Evolutionary conservation across 495 filamentous ascomycete genomes (phyloP), one percentile per base, ranked within the genome.

Genomic region (Lasiosphaeris hirsuta): DNA sequence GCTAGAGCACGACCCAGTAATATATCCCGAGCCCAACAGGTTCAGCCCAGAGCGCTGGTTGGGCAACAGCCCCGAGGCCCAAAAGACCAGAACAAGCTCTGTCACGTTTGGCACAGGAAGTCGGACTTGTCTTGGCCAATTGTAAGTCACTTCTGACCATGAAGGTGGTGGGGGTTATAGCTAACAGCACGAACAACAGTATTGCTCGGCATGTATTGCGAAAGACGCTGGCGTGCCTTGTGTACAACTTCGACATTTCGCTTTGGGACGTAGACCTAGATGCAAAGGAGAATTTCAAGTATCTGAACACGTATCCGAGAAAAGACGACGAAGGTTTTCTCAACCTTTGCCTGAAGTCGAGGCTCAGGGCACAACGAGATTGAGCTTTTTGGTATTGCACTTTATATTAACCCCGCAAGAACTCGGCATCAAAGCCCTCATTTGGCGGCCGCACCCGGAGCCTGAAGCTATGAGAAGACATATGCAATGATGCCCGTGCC

Each of bases 151-250:
- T 33, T 23, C 15, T 44, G 7, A 3, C 18, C 8, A n/a, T 18
- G 13, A 7, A 53, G 10, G 1, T 6, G 11, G 10, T 11, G 3
- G 10, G 5, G 7, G 35, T 1, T 9, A 36, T 7, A 42, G 11
- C 15, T 30, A 30, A 44, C n/a, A 15, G n/a, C n/a, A 13, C 2
- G 4, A 5, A n/a, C 37, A 30, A 33, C 10, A 54, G 52, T 41
- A 54, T 54, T 34, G 52, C 52, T 19, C 52, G 52, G 3, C 52
- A 54, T 11, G 40, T 45, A 19, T 40, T 54, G 11, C 52, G 52
- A 18, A 46, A 54, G 33, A 54, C 52, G 11, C 52, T 54, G 10
- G 52, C 52, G 10, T 11, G 36, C 30, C 52, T 54, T 7, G 52
- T 54, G 13, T 45, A 45, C 52, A 54, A 54, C 40, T 54, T 54